Evolutionary conservation across 1,284 basidiomycete genomes (phyloP).

Genomic region (Grifola frondosa): DNA sequence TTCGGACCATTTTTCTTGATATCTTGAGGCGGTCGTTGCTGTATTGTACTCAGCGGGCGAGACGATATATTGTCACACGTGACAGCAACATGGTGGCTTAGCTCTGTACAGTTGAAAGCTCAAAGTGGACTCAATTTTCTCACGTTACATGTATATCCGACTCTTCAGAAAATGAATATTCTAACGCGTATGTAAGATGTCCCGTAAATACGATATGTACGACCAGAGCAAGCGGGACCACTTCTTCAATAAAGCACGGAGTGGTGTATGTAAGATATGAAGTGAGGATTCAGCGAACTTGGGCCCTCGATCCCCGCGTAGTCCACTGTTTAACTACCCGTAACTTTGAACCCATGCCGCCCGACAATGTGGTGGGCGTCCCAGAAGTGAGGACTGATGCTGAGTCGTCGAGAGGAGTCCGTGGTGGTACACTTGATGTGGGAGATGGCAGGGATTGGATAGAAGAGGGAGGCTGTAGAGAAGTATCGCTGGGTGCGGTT

Average conservation of each 20-base stretch:
- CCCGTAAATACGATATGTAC: background rate
- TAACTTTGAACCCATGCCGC: conserved; percentile 40
- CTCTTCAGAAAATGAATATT: conserved; percentile 2
- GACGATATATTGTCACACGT: conserved; percentile 22
- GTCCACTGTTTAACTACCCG: conserved; percentile 50
- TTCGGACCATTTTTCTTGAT: conserved; percentile 69
- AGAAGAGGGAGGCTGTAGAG: no score
- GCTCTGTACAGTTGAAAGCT: conserved; percentile 43
- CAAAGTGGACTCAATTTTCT: conserved; percentile 15
- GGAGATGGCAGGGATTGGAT: no score
- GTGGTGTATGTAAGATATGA: conserved; percentile 4
- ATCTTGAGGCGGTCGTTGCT: conserved; percentile 53
- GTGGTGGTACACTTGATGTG: conserved; percentile 32
- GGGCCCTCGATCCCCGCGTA: conserved; percentile 18
- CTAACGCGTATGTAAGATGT: background rate
- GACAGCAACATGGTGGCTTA: conserved; percentile 35
- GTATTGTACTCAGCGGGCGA: conserved; percentile 21
- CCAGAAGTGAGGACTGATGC: conserved; percentile 9
- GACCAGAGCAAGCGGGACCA: conserved; percentile 1
- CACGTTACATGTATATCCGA: conserved; percentile 19
- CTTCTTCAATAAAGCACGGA: conserved; percentile 15
- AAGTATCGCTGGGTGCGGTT: conserved; percentile 30
- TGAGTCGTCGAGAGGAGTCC: conserved; percentile 27
- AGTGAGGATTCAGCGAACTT: conserved; percentile 15
- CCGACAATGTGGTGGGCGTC: conserved; percentile 6